Conservation (phyloP, 2,329 filamentous ascomycete genomes). For the Mollisiaceae sp. region DNA sequence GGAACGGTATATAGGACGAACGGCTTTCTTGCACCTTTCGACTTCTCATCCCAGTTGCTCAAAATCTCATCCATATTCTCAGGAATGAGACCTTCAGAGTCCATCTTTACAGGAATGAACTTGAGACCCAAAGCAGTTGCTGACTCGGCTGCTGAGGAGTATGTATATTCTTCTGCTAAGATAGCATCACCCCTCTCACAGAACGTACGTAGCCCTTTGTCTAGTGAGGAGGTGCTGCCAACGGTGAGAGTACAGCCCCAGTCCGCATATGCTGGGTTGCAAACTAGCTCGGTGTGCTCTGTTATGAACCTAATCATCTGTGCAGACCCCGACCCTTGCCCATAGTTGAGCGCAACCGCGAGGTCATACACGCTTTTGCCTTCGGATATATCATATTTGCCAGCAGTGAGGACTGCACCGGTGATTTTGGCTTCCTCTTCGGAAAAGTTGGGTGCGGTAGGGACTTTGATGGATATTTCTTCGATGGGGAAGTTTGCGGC, state of each 20-base stretch:
- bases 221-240: slow-evolving; percentile 85
- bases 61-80: slow-evolving; percentile 66
- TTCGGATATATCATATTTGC: slow-evolving; percentile 81
- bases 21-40: slow-evolving; percentile 65
- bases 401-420: slow-evolving; percentile 67
- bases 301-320: slow-evolving; percentile 90
- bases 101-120: slow-evolving; percentile 66
- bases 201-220: slow-evolving; percentile 84
- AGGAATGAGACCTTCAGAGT: slow-evolving; percentile 68
- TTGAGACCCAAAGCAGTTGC: slow-evolving; percentile 66
- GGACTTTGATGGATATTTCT: slow-evolving; percentile 75
- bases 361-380: slow-evolving; percentile 69
- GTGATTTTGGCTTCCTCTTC: slow-evolving; percentile 67
- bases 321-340: slow-evolving; percentile 81
- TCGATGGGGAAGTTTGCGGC: slow-evolving; percentile 93
- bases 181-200: slow-evolving; percentile 76
- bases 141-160: slow-evolving; percentile 73
- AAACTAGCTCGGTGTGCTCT: slow-evolving; percentile 93
- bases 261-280: slow-evolving; percentile 85
- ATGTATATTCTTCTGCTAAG: slow-evolving; percentile 90
- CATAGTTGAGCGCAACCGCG: slow-evolving; percentile 90
- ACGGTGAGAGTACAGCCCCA: slow-evolving; percentile 86
- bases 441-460: slow-evolving; percentile 70
- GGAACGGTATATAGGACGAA: slow-evolving; percentile 73
- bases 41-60: slow-evolving; percentile 65